A percentile compares a stretch with the other conserved stretches of the same genome.
Evolutionary conservation across 345 rosid species (phyloP).

Genomic region (Erucastrum elatum): DNA sequence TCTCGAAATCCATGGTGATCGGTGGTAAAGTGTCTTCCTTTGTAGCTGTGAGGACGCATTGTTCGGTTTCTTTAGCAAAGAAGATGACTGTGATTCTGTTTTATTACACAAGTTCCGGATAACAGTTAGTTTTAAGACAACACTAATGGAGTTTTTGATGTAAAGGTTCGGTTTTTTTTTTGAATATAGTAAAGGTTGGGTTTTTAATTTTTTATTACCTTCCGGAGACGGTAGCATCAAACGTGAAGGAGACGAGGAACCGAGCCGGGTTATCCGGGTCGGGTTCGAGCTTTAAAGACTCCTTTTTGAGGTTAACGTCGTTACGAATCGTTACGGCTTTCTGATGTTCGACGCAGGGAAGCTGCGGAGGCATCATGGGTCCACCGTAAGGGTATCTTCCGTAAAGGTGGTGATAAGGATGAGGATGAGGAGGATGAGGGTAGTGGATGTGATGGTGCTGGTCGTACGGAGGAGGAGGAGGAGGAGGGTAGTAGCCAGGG

Average conservation of each 20-base stretch:
- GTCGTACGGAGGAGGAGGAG: slow-evolving; percentile 72
- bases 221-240: slow-evolving; percentile 84
- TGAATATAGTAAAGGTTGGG: neutral
- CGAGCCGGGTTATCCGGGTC: slow-evolving; percentile 63
- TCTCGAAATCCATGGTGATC: slow-evolving; percentile 57
- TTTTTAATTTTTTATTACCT: slow-evolving; percentile 56
- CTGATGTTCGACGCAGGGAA: slow-evolving; percentile 76
- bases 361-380: slow-evolving; percentile 46
- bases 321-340: slow-evolving; percentile 76
- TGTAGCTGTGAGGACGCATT: slow-evolving; percentile 57
- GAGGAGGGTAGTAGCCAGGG: slow-evolving; percentile 61
- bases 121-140: too few relatives aligned
- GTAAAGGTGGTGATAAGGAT: slow-evolving; percentile 22
- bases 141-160: too few relatives aligned
- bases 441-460: slow-evolving; percentile 47
- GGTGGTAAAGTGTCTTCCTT: slow-evolving; percentile 64
- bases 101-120: too few relatives aligned
- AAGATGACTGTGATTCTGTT: slow-evolving; percentile 73
- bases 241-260: slow-evolving; percentile 71
- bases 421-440: slow-evolving; percentile 26
- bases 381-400: slow-evolving; percentile 51
- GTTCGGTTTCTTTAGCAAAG: slow-evolving; percentile 80
- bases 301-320: slow-evolving; percentile 84
- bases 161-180: too few relatives aligned
- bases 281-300: slow-evolving; percentile 57